Base-by-base conservation (phyloP, 2,329 filamentous ascomycete species). In the Colletotrichum plurivorum region DNA sequence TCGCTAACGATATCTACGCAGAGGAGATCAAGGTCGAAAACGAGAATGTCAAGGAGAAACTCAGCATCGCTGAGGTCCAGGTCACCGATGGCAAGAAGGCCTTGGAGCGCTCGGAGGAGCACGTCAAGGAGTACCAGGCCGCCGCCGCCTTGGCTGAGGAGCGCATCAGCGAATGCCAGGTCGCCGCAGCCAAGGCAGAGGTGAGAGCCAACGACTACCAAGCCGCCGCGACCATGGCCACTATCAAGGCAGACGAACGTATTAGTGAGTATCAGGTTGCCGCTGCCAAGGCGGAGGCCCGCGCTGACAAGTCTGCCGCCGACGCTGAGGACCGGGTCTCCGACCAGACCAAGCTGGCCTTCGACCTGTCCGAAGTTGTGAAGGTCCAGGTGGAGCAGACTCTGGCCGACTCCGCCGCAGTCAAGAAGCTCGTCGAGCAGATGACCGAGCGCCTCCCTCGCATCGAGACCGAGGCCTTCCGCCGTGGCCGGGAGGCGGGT, bases 401-500 rank as follows among this genome's bases (percentile, higher is more conserved):
- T n/a, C 16, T 43, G n/a, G n/a, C 52, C 16, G 10, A 2, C 7
- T 54, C 52, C 10, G 2, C 6, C 9, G 31, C 15, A n/a, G 9
- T 18, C 27, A 39, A 20, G 31, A 54, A 54, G 52, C 27, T 54
- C 27, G 27, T 54, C 52, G 5, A 8, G 27, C 27, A 54, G 2
- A 16, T 54, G n/a, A 39, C 25, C 5, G 27, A 12, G 7, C 15
- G 7, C n/a, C 27, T 54, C 3, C 31, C 52, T 27, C 31, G 16
- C 15, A 15, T 54, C 52, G 27, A 54, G 52, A 9, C 27, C 52
- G 52, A 54, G 5, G 52, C 52, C 27, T 54, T 36, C n/a, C 27
- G n/a, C 5, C 31, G 52, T 18, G 52, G 52, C 5, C 27, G 31
- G 15, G 52, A 36, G 16, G 27, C 36, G 4, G 13, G 41, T 16